Percentiles rank a stretch among this genome's conserved stretches.
phyloP scores from a whole-genome alignment of 257 asterid genomes.

The Lithospermum erythrorhizon region DNA sequence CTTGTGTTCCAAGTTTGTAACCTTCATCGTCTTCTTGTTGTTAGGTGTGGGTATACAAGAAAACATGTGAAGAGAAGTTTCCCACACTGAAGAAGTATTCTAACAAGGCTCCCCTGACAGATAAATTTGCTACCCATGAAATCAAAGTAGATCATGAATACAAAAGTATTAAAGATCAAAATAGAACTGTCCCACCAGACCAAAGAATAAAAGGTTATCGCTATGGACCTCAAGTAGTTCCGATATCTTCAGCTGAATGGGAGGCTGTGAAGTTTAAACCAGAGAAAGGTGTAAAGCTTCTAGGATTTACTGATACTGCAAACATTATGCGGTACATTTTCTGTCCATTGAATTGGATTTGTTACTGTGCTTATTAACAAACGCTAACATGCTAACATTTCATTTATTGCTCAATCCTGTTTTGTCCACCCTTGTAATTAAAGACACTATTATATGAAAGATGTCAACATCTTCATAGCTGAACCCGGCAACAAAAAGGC shows the following conservation, averaged over 20 bases:
- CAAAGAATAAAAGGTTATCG: constrained; percentile 89
- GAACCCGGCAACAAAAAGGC: constrained; percentile 81
- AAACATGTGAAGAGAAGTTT: constrained; percentile 79
- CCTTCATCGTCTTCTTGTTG: constrained; percentile 8
- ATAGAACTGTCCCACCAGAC: constrained; percentile 82
- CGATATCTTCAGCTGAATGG: constrained; percentile 84
- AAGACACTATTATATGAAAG: constrained; percentile 92
- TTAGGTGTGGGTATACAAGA: constrained; percentile 97
- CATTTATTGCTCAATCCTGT: constrained; percentile 8
- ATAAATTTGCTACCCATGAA: constrained; percentile 88
- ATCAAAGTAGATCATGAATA: constrained; percentile 76
- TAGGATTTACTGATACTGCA: constrained; percentile 77
- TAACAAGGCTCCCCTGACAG: constrained; percentile 80
- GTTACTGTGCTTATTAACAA: constrained; percentile 5
- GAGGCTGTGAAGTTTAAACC: constrained; percentile 95
- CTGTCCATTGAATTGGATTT: constrained; percentile 13
- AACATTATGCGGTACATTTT: constrained; percentile 74
- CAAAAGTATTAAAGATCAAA: constrained; percentile 44
- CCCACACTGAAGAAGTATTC: constrained; percentile 91
- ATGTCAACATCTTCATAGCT: constrained; percentile 79
- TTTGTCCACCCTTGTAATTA: constrained; percentile 18
- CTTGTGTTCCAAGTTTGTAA: background rate
- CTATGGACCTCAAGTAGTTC: constrained; percentile 98
- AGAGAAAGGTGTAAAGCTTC: constrained; percentile 87
- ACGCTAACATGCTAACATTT: constrained; percentile 7